These are phyloP conservation scores for Alisma plantagoaquatica DNA, from an alignment of 106 monocot species.

Conservation along the genomic window DNA sequence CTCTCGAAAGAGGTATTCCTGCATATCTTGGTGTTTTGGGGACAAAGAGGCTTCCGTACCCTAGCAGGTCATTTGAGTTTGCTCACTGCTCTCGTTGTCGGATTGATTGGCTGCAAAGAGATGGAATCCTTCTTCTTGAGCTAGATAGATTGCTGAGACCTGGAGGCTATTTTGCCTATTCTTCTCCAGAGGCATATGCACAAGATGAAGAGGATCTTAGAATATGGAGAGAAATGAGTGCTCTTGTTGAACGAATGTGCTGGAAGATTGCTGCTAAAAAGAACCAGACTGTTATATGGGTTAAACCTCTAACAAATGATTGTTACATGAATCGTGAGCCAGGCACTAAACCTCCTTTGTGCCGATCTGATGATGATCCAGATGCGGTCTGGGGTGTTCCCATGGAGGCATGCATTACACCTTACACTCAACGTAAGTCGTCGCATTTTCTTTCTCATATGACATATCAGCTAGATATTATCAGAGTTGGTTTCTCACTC, in stretches of 20 bases:
- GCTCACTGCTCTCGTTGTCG: slow-evolving; percentile 95
- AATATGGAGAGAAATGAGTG: slow-evolving; percentile 88
- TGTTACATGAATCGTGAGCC: slow-evolving; percentile 62
- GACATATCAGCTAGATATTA: neutral
- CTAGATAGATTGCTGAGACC: slow-evolving; percentile 79
- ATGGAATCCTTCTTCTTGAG: slow-evolving; percentile 84
- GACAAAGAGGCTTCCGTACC: slow-evolving; percentile 85
- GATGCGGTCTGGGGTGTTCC: slow-evolving; percentile 74
- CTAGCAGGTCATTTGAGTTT: slow-evolving; percentile 79
- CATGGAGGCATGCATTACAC: slow-evolving; percentile 85
- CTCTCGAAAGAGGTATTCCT: slow-evolving; percentile 89
- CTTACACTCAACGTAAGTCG: slow-evolving; percentile 69
- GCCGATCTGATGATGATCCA: slow-evolving; percentile 60
- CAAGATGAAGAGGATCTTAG: slow-evolving; percentile 83
- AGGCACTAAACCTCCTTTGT: slow-evolving; percentile 63
- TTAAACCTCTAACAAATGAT: slow-evolving; percentile 79
- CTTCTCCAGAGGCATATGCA: slow-evolving; percentile 94
- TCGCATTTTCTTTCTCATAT: neutral
- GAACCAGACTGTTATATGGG: slow-evolving; percentile 92
- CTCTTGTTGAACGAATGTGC: slow-evolving; percentile 80
- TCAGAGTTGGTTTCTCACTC: neutral
- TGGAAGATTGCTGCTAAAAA: slow-evolving; percentile 80
- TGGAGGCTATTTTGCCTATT: slow-evolving; percentile 91
- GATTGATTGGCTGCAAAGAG: slow-evolving; percentile 95
- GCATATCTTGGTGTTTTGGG: slow-evolving; percentile 86